Evolutionary conservation across 208 protist genomes (phyloP).

Genomic region (Herpetomonas samuelpessoai): DNA sequence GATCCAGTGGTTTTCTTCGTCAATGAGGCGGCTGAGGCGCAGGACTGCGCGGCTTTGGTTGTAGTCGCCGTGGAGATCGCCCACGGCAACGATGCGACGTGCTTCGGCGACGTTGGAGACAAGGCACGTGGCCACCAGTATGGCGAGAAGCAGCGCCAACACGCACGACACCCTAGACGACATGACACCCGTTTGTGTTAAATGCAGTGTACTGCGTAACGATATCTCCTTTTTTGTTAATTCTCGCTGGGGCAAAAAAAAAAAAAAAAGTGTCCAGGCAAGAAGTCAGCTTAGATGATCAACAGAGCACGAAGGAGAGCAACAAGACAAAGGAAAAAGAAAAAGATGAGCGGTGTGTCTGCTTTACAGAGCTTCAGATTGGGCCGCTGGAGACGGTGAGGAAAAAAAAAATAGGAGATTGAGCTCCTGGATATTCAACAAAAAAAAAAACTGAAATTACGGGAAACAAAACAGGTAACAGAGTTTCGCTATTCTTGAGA

Average conservation of each 20-base stretch:
- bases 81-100: conserved; percentile 71
- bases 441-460: too few species aligned
- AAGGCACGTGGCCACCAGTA: conserved; percentile 4
- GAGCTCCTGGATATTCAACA: too few species aligned
- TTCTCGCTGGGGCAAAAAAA: conserved; percentile 1
- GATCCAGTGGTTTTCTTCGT: conserved; percentile 74
- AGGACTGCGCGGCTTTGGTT: conserved; percentile 73
- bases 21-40: conserved; percentile 61
- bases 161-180: conserved; percentile 1
- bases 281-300: not conserved
- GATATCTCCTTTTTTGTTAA: too few species aligned
- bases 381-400: too few species aligned
- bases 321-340: conserved; percentile 13
- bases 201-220: too few species aligned
- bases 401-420: too few species aligned
- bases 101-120: conserved; percentile 13
- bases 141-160: conserved; percentile 6
- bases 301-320: conserved; percentile 13
- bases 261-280: conserved; percentile 15
- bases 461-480: too few species aligned
- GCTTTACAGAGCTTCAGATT: too few species aligned
- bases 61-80: conserved; percentile 88
- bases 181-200: not conserved
- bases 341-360: too few species aligned
- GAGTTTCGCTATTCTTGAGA: too few species aligned